phyloP scores from a whole-genome alignment of 2,329 filamentous ascomycete species.

The Colletotrichum chrysophilum region DNA sequence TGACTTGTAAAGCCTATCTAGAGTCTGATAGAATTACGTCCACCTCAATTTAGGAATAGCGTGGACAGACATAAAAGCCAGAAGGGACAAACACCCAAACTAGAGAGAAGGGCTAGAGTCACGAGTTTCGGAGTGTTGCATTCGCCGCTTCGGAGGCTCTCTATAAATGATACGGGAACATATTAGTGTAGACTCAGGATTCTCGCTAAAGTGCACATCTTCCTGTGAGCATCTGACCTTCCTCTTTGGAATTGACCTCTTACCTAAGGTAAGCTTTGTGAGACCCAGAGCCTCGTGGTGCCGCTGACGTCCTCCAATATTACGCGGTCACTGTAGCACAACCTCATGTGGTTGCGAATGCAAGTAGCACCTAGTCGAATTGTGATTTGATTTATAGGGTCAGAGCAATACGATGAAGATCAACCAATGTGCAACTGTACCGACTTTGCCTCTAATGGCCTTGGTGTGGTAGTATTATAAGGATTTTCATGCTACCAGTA shows the following conservation, averaged over 20 bases:
- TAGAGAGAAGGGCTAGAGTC: not conserved
- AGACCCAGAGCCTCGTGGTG: not conserved
- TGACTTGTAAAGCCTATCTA: not conserved
- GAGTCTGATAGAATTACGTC: not conserved
- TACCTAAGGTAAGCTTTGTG: not conserved
- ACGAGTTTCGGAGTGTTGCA: not conserved
- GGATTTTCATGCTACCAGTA: not conserved
- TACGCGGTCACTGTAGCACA: not conserved
- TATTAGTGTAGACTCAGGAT: not conserved
- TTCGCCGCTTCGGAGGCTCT: not conserved
- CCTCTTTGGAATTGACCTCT: fast-evolving
- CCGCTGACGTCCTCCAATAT: not conserved
- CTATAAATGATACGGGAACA: fast-evolving
- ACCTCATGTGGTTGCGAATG: not conserved
- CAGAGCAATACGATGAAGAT: not conserved
- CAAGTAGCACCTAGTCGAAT: not conserved
- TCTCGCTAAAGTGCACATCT: not conserved
- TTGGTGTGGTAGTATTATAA: not conserved
- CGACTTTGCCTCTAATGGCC: not conserved
- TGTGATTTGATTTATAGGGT: not conserved
- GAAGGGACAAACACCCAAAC: not conserved
- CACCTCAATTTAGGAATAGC: not conserved
- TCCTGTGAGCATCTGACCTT: not conserved
- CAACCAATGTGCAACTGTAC: not conserved
- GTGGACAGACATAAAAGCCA: fast-evolving